Base-by-base conservation (phyloP, 768 basidiomycete genomes). In the Leucogyrophana mollusca region DNA sequence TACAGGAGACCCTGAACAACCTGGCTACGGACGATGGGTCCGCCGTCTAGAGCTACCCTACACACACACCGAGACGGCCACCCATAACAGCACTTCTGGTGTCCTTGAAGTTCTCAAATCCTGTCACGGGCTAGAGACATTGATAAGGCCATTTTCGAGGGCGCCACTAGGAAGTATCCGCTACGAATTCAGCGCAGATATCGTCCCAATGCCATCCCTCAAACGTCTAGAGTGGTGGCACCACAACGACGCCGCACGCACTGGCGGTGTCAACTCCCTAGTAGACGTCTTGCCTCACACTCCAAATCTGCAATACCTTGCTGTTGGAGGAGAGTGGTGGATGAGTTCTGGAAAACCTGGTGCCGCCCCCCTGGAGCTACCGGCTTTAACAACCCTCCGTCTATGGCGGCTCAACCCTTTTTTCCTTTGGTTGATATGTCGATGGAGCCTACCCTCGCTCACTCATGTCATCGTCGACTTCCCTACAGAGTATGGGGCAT, bases 171-270 rank as follows among this genome's bases (percentile, higher is more conserved):
- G 58, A 16, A 45, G 54, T 7, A 59, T 74, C 11, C 67, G 63
- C 25, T 86, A 78, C 62, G 78, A 83, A 21, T 80, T 76, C 56
- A 77, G 79, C 46, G 71, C 74, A 9, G 70, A 70, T 11, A 68
- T 63, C 44, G 61, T 80, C 3, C 57, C 73, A 3, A 51, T 85
- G 11, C 65, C 70, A 17, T 76, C 76, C 17, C 68, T 87, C 33
- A 76, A 73, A 35, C 78, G 83, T 21, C 71, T 87, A 23, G 83
- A 86, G 40, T 87, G 83, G 83, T 85, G 82, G 80, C 75, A 85
- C 55, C 60, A 78, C 52, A 67, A 61, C 49, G 59, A 64, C 59
- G 83, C 84, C 17, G 76, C 79, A 32, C 73, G 78, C 36, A 72
- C 79, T 14, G 83, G 83, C 2, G 85, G 84, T 5, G 79, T 86